These are phyloP conservation scores for Flaveria robusta DNA, from an alignment of 129 eudicot species.

Conservation along the genomic window DNA sequence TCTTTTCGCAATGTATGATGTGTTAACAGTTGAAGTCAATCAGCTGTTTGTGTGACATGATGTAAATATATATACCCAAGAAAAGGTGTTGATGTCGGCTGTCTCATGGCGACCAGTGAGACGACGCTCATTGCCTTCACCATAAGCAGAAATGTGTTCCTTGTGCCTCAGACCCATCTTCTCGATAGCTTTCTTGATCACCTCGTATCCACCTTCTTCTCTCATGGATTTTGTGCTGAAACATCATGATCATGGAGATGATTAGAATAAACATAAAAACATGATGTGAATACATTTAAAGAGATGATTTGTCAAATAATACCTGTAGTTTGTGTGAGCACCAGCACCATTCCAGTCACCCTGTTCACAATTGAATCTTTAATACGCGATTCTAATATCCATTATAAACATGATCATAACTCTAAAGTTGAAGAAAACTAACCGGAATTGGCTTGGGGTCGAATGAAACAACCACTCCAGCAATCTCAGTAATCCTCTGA, in stretches of 20 bases:
- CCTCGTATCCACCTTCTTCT: slow-evolving; percentile 44
- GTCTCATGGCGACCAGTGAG: slow-evolving; percentile 49
- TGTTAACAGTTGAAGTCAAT: not conserved
- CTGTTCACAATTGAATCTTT: slow-evolving; percentile 36
- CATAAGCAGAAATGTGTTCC: slow-evolving; percentile 43
- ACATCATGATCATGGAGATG: not conserved
- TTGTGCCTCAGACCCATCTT: slow-evolving; percentile 41
- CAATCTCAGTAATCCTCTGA: slow-evolving; percentile 91
- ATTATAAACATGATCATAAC: not conserved
- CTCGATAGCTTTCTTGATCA: slow-evolving; percentile 43
- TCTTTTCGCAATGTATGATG: not conserved
- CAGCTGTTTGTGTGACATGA: not conserved
- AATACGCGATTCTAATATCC: not conserved
- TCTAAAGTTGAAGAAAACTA: slow-evolving; percentile 21
- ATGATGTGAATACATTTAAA: not conserved
- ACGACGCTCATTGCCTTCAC: slow-evolving; percentile 46
- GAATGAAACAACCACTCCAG: slow-evolving; percentile 83
- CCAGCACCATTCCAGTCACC: slow-evolving; percentile 99
- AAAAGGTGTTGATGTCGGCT: slow-evolving; percentile 42
- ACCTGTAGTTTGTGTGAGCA: slow-evolving; percentile 93
- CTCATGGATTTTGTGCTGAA: slow-evolving; percentile 44
- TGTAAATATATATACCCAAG: slow-evolving; percentile 35
- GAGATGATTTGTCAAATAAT: not conserved
- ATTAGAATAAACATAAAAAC: not conserved
- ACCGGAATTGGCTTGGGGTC: slow-evolving; percentile 98